Evolutionary conservation across 768 basidiomycete genomes (phyloP).

Genomic region (Xerocomellus dryophilus): DNA sequence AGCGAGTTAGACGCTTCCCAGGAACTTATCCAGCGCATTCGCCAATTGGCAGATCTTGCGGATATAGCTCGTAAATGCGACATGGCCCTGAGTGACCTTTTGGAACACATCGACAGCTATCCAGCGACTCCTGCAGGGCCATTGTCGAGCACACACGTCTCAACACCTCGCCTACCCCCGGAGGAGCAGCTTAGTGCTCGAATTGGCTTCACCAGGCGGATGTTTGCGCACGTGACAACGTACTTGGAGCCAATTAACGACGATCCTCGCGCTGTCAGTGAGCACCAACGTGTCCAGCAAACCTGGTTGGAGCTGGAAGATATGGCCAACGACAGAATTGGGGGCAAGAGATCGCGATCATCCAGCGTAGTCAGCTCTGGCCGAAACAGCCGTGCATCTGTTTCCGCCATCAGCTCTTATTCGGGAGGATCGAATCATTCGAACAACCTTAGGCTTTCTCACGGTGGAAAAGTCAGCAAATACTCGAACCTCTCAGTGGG

Average conservation of each 20-base stretch:
- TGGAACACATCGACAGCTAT: constrained; percentile 85
- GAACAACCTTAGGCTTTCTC: constrained; percentile 11
- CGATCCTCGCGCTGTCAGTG: constrained; percentile 59
- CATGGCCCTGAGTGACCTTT: constrained; percentile 73
- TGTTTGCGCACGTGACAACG: constrained; percentile 46
- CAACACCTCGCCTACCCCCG: constrained; percentile 44
- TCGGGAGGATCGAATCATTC: constrained; percentile 21
- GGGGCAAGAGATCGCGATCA: constrained; percentile 61
- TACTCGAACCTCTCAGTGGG: constrained; percentile 33
- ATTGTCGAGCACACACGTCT: constrained; percentile 49
- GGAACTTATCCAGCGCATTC: constrained; percentile 48
- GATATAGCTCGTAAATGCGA: constrained; percentile 58
- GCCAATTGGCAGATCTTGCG: constrained; percentile 53
- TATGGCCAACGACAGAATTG: constrained; percentile 70
- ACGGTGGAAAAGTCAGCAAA: constrained; percentile 25
- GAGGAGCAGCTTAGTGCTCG: constrained; percentile 67
- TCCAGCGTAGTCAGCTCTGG: constrained; percentile 64
- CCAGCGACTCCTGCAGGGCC: constrained; percentile 56
- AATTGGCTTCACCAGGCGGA: constrained; percentile 56
- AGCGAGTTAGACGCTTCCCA: constrained; percentile 54
- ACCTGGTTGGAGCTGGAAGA: constrained; percentile 80
- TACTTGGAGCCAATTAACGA: constrained; percentile 43
- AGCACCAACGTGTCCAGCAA: constrained; percentile 67
- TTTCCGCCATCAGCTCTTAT: constrained; percentile 36
- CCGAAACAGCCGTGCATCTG: constrained; percentile 54